Percentiles rank a stretch among this genome's conserved stretches.
Conservation (phyloP, 2,329 filamentous ascomycete species). For the Dothideomycetes sp. region DNA sequence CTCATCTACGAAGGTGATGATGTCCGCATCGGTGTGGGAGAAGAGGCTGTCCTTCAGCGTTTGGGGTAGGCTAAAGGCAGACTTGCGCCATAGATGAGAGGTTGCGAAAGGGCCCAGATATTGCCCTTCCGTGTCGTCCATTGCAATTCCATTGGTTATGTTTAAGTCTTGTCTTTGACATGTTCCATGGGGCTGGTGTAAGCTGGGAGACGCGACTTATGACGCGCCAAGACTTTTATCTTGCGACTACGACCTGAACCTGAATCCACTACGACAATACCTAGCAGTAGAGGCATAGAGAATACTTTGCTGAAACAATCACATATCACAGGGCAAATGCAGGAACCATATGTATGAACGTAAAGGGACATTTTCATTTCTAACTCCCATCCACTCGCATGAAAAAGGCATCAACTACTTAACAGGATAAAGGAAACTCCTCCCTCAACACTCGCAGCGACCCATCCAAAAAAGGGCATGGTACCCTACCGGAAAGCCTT, state of each 20-base stretch:
- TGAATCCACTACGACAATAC: no score
- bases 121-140: neutral
- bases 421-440: neutral
- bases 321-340: no score
- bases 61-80: constrained; percentile 3
- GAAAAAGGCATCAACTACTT: neutral
- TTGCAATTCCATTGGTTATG: constrained; percentile 3
- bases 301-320: no score
- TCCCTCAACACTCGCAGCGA: neutral
- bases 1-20: constrained; percentile 6
- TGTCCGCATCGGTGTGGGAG: constrained; percentile 4
- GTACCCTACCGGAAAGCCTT: neutral
- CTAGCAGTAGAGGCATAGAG: no score
- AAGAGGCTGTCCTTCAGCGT: constrained; percentile 7
- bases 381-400: neutral
- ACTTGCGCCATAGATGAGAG: constrained; percentile 13
- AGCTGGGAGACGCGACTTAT: neutral
- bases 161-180: neutral
- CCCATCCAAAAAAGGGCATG: constrained; percentile 8
- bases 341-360: neutral
- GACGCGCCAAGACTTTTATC: neutral
- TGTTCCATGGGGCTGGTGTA: no score
- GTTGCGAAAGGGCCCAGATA: constrained; percentile 12
- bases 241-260: no score
- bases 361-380: constrained; percentile 6